Evolutionary conservation across 192 early-diverging fungal genomes (phyloP), one percentile per base, ranked within the genome.

Genomic region (Podila minutissima): DNA sequence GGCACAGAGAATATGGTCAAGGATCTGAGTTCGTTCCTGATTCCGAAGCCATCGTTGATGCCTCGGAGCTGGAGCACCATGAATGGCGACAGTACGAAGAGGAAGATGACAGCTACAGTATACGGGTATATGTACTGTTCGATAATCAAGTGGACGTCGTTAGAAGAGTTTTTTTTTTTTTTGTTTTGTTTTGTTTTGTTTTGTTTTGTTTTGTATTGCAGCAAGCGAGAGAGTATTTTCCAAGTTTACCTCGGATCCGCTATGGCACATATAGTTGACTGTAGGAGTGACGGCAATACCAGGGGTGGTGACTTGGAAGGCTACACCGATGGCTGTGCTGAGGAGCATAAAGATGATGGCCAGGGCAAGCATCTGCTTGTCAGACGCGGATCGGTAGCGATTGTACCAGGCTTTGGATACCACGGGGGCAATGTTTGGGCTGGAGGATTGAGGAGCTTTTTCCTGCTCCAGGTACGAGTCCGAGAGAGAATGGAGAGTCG

Each of bases 11-110:
- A 82, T 0, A 78, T 59, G 3, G 86, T 79, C 58, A 82, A 82
- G n/a, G 86, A 74, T 49, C 87, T 79, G 57, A 91, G 82, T 53
- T 91, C 90, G 37, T 82, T 84, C 26, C 87, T 72, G 50, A 91
- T 88, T 46, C 89, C 89, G 29, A 86, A 89, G 15, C 88, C 88
- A 64, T 91, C 90, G 13, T 86, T 72, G 65, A 72, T 53, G 0
- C 71, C 65, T 64, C 78, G 82, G n/a, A 88, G 72, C n/a, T 83
- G 82, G 67, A 81, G 85, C 19, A 86, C 75, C 50, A 90, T 67
- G 12, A 83, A 46, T 0, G 90, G 90, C 12, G 83, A 83, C n/a
- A 87, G 60, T 4, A 85, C 22, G 33, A 86, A 84, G 20, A 87
- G 75, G 67, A 86, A 90, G 29, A 74, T 26, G 29, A 81, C 26